These are phyloP conservation scores for Escovopsis sp. DNA, from an alignment of 2,329 filamentous ascomycete species.

Conservation along the genomic window DNA sequence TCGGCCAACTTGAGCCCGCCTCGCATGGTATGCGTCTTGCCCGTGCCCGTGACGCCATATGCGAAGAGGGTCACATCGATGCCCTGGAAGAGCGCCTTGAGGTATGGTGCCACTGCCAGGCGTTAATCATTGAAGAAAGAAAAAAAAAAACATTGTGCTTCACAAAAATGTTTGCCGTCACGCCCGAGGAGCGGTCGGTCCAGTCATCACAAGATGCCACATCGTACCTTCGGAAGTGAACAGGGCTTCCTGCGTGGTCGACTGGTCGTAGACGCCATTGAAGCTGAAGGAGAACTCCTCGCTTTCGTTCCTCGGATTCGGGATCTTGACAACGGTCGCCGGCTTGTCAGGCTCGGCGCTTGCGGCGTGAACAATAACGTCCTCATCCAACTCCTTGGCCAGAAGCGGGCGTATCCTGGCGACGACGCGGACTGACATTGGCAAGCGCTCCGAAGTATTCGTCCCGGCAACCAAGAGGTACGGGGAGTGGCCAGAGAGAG, in stretches of 20 bases:
- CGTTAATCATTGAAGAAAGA: too few species aligned
- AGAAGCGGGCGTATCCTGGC: conserved; percentile 82
- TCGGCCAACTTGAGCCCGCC: conserved; percentile 77
- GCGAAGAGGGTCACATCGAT: conserved; percentile 83
- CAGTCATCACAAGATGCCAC: too few species aligned
- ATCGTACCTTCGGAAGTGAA: conserved; percentile 74
- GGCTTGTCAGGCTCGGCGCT: conserved; percentile 45
- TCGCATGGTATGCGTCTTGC: conserved; percentile 93
- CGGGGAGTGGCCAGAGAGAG: conserved; percentile 2
- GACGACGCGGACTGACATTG: conserved; percentile 66
- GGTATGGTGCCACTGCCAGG: conserved; percentile 60
- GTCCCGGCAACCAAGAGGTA: conserved; percentile 4
- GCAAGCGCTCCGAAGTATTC: not conserved
- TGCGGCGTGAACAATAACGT: conserved; percentile 65
- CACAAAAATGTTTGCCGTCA: conserved; percentile 8
- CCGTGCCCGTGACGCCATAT: conserved; percentile 84
- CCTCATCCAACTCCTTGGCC: conserved; percentile 70
- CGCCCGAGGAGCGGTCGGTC: not conserved
- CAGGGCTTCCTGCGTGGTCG: conserved; percentile 68
- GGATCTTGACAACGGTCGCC: conserved; percentile 66
- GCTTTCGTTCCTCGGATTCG: conserved; percentile 80
- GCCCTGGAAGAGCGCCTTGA: conserved; percentile 85
- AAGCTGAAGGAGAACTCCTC: conserved; percentile 93
- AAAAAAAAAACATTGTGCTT: conserved; percentile 5
- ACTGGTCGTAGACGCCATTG: conserved; percentile 77